These are phyloP conservation scores for Suillus occidentalis DNA, from an alignment of 768 basidiomycete genomes.

Conservation along the genomic window DNA sequence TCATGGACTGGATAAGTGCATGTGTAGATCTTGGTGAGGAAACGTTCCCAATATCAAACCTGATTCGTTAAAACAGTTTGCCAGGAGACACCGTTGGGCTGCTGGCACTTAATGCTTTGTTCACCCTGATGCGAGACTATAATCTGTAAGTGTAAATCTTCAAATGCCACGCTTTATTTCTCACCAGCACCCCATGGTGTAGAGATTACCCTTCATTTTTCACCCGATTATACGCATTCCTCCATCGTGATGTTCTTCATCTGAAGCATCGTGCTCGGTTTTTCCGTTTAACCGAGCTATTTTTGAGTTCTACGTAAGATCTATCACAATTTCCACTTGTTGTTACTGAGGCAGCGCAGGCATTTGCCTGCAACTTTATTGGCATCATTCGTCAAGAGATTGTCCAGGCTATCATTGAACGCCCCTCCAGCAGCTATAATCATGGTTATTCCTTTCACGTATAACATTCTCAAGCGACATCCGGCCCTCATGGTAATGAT, in stretches of 20 bases:
- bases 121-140: constrained; percentile 87
- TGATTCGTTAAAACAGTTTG: constrained; percentile 3
- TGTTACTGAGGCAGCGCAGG: constrained; percentile 35
- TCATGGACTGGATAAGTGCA: constrained; percentile 91
- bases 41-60: background rate
- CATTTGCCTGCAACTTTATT: constrained; percentile 89
- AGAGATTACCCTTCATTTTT: constrained; percentile 98
- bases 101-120: constrained; percentile 88
- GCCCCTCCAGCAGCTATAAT: constrained; percentile 91
- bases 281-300: constrained; percentile 89
- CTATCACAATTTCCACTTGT: constrained; percentile 4
- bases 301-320: constrained; percentile 87
- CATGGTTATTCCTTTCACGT: constrained; percentile 89
- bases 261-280: constrained; percentile 92
- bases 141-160: constrained; percentile 67
- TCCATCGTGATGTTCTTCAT: constrained; percentile 86
- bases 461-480: constrained; percentile 91
- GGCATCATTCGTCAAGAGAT: constrained; percentile 91
- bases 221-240: constrained; percentile 84
- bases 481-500: constrained; percentile 93
- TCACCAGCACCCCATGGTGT: constrained; percentile 12
- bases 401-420: constrained; percentile 78
- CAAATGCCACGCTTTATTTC: background rate
- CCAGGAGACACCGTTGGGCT: constrained; percentile 83
- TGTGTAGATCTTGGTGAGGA: constrained; percentile 78